phyloP scores from a whole-genome alignment of 805 yeast genomes.

The Myxozyma sirexii region DNA sequence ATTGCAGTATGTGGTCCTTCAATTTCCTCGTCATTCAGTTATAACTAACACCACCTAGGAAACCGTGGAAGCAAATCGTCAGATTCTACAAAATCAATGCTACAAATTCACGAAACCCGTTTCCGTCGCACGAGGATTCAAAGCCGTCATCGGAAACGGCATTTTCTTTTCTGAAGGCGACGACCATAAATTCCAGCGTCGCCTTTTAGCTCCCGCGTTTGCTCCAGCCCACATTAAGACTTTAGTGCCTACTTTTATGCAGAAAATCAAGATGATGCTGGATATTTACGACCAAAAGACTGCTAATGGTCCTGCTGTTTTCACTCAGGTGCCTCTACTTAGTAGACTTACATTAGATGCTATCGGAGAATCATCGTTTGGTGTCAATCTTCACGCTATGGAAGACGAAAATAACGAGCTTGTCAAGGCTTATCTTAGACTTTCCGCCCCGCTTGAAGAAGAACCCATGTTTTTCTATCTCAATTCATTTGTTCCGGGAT shows the following conservation, averaged over 20 bases:
- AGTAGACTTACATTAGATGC: constrained; percentile 26
- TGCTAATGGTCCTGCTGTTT: constrained; percentile 10
- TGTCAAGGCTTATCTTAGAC: constrained; percentile 17
- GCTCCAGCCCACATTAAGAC: constrained; percentile 20
- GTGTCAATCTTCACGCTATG: constrained; percentile 25
- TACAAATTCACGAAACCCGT: constrained; percentile 30
- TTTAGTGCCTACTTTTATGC: constrained; percentile 22
- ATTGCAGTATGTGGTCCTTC: background rate
- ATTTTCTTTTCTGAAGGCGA: constrained; percentile 30
- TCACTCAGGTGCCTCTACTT: constrained; percentile 5
- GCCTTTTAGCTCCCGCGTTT: constrained; percentile 22
- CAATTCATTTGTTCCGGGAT: constrained; percentile 26
- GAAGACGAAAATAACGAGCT: constrained; percentile 22
- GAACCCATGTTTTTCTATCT: constrained; percentile 9
- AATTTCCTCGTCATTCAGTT: too few species aligned
- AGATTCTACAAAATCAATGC: constrained; percentile 22
- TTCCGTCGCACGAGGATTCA: constrained; percentile 21
- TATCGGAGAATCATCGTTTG: constrained; percentile 29
- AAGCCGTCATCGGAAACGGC: constrained; percentile 26
- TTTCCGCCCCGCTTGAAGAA: constrained; percentile 21
- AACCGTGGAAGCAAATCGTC: constrained; percentile 20
- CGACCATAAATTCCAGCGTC: constrained; percentile 31
- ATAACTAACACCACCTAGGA: background rate
- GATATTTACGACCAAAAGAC: constrained; percentile 10
- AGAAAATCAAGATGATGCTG: constrained; percentile 2